These are phyloP conservation scores for Incumbomyces delicatus DNA, from an alignment of 2,329 filamentous ascomycete species.

Conservation along the genomic window DNA sequence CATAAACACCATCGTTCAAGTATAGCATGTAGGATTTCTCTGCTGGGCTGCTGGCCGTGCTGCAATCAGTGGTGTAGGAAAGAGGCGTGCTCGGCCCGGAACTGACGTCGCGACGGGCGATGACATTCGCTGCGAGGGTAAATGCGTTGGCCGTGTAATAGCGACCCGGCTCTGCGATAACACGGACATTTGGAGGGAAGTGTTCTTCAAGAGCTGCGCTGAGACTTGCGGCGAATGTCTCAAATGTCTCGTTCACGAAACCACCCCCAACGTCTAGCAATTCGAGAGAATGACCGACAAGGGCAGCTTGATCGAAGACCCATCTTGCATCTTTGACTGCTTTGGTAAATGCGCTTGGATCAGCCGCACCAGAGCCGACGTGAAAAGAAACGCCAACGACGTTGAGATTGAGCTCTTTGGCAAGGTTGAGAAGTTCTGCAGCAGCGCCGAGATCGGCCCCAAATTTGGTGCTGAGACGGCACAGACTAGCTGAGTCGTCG, in stretches of 20 bases:
- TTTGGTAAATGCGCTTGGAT: slow-evolving; percentile 82
- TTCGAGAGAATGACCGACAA: slow-evolving; percentile 69
- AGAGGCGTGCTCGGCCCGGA: slow-evolving; percentile 46
- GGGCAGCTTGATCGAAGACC: slow-evolving; percentile 77
- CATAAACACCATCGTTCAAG: slow-evolving; percentile 93
- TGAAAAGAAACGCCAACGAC: slow-evolving; percentile 97
- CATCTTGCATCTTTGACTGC: slow-evolving; percentile 79
- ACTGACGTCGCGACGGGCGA: slow-evolving; percentile 80
- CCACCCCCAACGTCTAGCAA: slow-evolving; percentile 91
- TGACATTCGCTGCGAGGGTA: slow-evolving; percentile 90
- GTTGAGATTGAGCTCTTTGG: slow-evolving; percentile 72
- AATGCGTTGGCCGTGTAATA: slow-evolving; percentile 94
- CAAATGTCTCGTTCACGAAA: slow-evolving; percentile 84
- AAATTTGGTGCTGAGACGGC: slow-evolving; percentile 94
- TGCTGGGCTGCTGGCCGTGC: slow-evolving; percentile 28
- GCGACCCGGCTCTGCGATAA: slow-evolving; percentile 93
- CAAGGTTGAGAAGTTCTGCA: slow-evolving; percentile 64
- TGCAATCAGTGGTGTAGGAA: slow-evolving; percentile 18
- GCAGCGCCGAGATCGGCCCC: slow-evolving; percentile 81
- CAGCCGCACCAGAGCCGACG: slow-evolving; percentile 89
- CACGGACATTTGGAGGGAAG: slow-evolving; percentile 70
- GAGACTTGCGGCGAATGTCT: slow-evolving; percentile 75
- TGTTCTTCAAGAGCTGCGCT: slow-evolving; percentile 72
- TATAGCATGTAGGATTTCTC: slow-evolving; percentile 88
- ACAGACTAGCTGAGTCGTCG: slow-evolving; percentile 88